Evolutionary conservation across 805 yeast species (phyloP), one percentile per base, ranked within the genome.

Genomic region (Wilhelminamyces savonicus): DNA sequence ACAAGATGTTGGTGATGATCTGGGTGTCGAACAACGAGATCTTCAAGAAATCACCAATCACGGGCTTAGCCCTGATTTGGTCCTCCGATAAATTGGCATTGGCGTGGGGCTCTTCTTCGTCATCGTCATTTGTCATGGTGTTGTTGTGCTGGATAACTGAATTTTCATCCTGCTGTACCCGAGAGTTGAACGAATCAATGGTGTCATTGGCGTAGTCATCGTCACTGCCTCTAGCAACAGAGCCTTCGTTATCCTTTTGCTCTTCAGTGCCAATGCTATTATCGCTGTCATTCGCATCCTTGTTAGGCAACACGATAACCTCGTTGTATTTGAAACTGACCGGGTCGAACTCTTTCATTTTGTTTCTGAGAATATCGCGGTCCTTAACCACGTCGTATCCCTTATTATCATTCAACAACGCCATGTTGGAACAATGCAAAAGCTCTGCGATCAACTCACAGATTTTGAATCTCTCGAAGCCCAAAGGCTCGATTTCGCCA

Each of bases 371-470:
- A 14, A 47, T 56, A 38, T 65, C 69, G 16, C 71, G 40, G 28
- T 54, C 56, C 25, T 44, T 40, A 13, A 65, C 71, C 13, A 62
- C 58, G 16, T 59, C 67, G 35, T 39, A 60, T 7, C 70, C 71
- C 44, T 62, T 62, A 32, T 61, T 61, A 39, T 63, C 69, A 38
- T 65, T 65, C 20, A 64, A 47, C 28, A 65, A 46, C 11, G 68
- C 67, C 71, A 65, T 65, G 41, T 64, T 65, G 10, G 69, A 62
- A 51, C 99, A 92, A 56, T 92, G 98, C 33, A 92, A 67, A 23
- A 92, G 66, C 49, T 92, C 99, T 0, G 98, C 98, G 28, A 92
- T 76, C 30, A 92, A 63, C 57, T 92, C 99, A 37, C 95, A 79
- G 15, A 92, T 74, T 49, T 87, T 65, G 43, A 64, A 65, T 31